Percentiles rank a stretch among this genome's conserved stretches.
Evolutionary conservation across 768 basidiomycete genomes (phyloP).

Genomic region (Leccinum boreale): DNA sequence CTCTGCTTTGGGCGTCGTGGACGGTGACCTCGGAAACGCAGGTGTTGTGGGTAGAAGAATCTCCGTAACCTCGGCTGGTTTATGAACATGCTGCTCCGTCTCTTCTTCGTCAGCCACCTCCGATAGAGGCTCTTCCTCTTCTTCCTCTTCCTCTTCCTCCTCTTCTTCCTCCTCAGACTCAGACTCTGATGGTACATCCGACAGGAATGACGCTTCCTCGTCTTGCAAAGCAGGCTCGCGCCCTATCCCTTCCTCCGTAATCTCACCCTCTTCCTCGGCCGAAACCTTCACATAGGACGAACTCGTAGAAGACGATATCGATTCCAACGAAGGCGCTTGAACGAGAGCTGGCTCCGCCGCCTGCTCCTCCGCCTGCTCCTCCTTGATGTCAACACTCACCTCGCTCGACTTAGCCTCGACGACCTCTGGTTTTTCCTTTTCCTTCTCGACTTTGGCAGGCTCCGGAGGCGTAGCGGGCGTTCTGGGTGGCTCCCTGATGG

Average conservation of each 20-base stretch:
- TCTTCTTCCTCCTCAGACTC: slow-evolving; percentile 26
- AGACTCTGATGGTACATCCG: slow-evolving; percentile 31
- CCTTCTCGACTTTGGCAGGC: not conserved
- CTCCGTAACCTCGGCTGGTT: slow-evolving; percentile 23
- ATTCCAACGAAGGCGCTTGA: slow-evolving; percentile 24
- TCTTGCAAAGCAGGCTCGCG: slow-evolving; percentile 34
- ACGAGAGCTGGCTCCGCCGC: slow-evolving; percentile 1
- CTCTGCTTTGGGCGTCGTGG: slow-evolving; percentile 58
- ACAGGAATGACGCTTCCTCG: slow-evolving; percentile 28
- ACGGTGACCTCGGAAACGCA: slow-evolving; percentile 47
- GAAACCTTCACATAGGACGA: slow-evolving; percentile 51
- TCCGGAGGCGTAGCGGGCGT: not conserved
- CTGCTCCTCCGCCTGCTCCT: slow-evolving; percentile 2
- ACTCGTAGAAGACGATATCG: slow-evolving; percentile 38
- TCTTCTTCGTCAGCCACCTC: slow-evolving; percentile 19
- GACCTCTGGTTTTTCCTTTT: not conserved
- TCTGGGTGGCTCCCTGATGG: slow-evolving; percentile 11
- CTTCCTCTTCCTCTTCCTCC: slow-evolving; percentile 25
- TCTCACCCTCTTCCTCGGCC: slow-evolving; percentile 25
- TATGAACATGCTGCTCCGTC: slow-evolving; percentile 13
- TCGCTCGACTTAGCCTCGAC: slow-evolving; percentile 1
- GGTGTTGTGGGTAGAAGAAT: slow-evolving; percentile 30
- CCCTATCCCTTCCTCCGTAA: slow-evolving; percentile 8
- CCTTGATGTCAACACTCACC: slow-evolving; percentile 2
- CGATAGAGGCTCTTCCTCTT: slow-evolving; percentile 21